Conservation (phyloP, 2,329 filamentous ascomycete species). For the Helminthosporium solani region DNA sequence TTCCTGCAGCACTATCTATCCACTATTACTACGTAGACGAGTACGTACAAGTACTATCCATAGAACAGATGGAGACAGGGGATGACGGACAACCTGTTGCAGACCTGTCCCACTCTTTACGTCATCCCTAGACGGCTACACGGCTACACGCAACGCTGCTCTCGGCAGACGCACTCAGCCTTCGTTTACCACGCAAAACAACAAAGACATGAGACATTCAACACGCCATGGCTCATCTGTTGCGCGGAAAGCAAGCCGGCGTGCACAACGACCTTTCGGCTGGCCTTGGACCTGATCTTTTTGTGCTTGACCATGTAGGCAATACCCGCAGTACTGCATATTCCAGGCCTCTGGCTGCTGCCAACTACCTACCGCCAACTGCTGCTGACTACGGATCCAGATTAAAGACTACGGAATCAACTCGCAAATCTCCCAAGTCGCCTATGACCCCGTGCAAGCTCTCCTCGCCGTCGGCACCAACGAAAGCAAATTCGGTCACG, state of each 20-base stretch:
- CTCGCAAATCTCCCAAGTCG: constrained; percentile 68
- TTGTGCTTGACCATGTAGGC: constrained; percentile 75
- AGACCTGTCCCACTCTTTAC: background rate
- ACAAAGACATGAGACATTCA: constrained; percentile 32
- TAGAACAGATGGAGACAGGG: no score
- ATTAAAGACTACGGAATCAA: constrained; percentile 58
- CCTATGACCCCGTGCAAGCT: constrained; percentile 92
- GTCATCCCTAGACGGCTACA: background rate
- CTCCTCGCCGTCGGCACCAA: constrained; percentile 89
- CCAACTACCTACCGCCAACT: constrained; percentile 11
- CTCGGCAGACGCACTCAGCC: background rate
- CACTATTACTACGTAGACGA: no score
- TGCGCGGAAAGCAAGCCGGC: constrained; percentile 90
- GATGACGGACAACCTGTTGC: no score
- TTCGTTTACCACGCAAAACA: background rate
- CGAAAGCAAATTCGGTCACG: constrained; percentile 80
- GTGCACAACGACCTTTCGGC: constrained; percentile 88
- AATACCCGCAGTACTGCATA: constrained; percentile 21
- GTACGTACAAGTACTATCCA: no score
- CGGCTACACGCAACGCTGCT: background rate
- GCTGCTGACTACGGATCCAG: constrained; percentile 14
- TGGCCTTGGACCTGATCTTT: constrained; percentile 73
- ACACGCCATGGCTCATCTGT: constrained; percentile 73
- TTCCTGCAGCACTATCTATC: no score
- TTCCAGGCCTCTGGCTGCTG: no score